Conservation (phyloP, 768 basidiomycete genomes). For the Tricholoma bakamatsutake region DNA sequence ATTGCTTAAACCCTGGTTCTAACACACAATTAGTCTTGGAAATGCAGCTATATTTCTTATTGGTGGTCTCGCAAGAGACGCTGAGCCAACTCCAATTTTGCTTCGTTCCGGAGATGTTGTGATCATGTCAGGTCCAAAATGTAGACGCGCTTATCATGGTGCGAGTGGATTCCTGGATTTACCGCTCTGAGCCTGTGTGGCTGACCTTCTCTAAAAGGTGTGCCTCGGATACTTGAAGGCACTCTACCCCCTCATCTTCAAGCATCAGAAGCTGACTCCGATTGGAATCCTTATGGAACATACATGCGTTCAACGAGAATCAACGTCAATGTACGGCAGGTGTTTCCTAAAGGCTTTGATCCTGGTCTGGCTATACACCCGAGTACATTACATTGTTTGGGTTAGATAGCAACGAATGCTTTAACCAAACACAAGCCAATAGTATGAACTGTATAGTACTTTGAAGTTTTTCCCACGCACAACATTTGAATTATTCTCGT, state of each 20-base stretch:
- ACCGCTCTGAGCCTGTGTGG: too few relatives aligned
- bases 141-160: slow-evolving; percentile 92
- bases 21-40: slow-evolving; percentile 57
- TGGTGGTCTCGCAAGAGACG: slow-evolving; percentile 75
- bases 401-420: not conserved
- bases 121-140: slow-evolving; percentile 86
- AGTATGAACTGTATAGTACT: slow-evolving; percentile 32
- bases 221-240: slow-evolving; percentile 82
- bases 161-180: slow-evolving; percentile 12
- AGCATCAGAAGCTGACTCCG: slow-evolving; percentile 21
- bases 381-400: not conserved
- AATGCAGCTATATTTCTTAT: slow-evolving; percentile 88
- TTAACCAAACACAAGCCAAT: not conserved
- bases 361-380: slow-evolving; percentile 13
- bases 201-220: slow-evolving; percentile 37
- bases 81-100: slow-evolving; percentile 72
- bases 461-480: slow-evolving; percentile 30
- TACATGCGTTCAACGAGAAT: slow-evolving; percentile 71
- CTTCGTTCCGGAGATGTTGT: slow-evolving; percentile 88
- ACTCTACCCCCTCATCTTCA: slow-evolving; percentile 64
- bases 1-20: not conserved
- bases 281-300: slow-evolving; percentile 57
- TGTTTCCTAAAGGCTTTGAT: slow-evolving; percentile 69
- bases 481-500: slow-evolving; percentile 15
- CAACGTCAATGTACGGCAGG: slow-evolving; percentile 90